phyloP scores from a whole-genome alignment of 2,329 filamentous ascomycete species.

The Aureobasidium mangrovei region DNA sequence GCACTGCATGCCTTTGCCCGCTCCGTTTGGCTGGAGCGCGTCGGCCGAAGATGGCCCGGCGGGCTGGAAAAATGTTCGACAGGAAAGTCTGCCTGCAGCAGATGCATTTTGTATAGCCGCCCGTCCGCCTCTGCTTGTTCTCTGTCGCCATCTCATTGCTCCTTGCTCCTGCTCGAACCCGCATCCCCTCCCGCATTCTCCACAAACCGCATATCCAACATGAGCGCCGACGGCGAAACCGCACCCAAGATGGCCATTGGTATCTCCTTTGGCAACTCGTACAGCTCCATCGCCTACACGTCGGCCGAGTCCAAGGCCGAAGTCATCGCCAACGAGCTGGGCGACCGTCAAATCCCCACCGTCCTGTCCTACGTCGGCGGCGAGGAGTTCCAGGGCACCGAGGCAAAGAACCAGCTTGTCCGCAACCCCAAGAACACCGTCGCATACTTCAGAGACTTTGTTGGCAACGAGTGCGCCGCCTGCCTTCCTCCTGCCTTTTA shows the following conservation, averaged over 20 bases:
- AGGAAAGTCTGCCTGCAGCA: neutral
- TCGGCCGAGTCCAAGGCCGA: conserved; percentile 82
- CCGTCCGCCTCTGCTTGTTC: neutral
- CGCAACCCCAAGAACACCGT: conserved; percentile 90
- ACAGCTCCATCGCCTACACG: conserved; percentile 93
- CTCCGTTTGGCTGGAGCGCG: neutral
- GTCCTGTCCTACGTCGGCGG: conserved; percentile 90
- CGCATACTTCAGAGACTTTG: conserved; percentile 89
- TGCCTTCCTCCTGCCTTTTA: neutral
- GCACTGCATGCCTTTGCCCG: neutral
- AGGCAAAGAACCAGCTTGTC: conserved; percentile 88
- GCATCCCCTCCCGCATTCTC: conserved; percentile 4
- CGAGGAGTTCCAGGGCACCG: conserved; percentile 92
- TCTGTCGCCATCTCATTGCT: neutral
- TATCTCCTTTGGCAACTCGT: conserved; percentile 95
- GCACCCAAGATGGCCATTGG: conserved; percentile 67
- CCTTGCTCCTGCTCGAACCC: neutral
- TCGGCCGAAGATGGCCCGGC: neutral
- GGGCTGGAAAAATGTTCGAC: conserved; percentile 3
- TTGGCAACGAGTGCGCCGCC: conserved; percentile 73
- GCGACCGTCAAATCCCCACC: conserved; percentile 94
- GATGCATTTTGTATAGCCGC: neutral
- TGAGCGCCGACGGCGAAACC: conserved; percentile 44
- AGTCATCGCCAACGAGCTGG: conserved; percentile 98
- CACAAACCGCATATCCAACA: conserved; percentile 24